Evolutionary conservation across 75 land plant species (phyloP).

Genomic region (Adiantum capillusveneris): DNA sequence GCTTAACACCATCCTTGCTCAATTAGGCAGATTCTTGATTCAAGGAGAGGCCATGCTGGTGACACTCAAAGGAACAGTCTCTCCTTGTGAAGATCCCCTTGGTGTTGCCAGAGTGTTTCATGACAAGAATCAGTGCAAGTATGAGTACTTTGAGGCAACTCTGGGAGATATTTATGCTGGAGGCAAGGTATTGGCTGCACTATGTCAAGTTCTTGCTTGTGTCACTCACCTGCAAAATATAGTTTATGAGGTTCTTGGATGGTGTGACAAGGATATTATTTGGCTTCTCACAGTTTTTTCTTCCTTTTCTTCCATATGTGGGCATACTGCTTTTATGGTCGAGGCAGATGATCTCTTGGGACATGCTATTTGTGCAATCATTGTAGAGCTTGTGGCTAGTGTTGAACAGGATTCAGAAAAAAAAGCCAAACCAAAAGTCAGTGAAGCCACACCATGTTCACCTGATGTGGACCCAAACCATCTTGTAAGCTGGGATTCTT

Average conservation of each 20-base stretch:
- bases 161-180: conserved; percentile 5
- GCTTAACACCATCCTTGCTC: neutral
- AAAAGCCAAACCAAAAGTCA: neutral
- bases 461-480: neutral
- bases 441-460: neutral
- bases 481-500: neutral
- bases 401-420: neutral
- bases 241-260: conserved; percentile 10
- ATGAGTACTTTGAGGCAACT: neutral
- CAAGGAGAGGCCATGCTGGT: neutral
- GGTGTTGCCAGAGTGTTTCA: neutral
- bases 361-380: conserved; percentile 5
- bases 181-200: conserved; percentile 13
- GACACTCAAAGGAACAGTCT: neutral
- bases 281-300: conserved; percentile 11
- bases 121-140: neutral
- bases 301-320: conserved; percentile 13
- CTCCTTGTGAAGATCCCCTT: neutral
- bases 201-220: conserved; percentile 8
- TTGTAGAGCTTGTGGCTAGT: conserved; percentile 3
- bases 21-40: neutral
- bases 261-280: conserved; percentile 5
- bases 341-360: conserved; percentile 12
- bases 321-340: conserved; percentile 2
- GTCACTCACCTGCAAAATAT: conserved; percentile 5